Base-by-base conservation (phyloP, 2,329 filamentous ascomycete genomes). In the Fusarium nygamai region DNA sequence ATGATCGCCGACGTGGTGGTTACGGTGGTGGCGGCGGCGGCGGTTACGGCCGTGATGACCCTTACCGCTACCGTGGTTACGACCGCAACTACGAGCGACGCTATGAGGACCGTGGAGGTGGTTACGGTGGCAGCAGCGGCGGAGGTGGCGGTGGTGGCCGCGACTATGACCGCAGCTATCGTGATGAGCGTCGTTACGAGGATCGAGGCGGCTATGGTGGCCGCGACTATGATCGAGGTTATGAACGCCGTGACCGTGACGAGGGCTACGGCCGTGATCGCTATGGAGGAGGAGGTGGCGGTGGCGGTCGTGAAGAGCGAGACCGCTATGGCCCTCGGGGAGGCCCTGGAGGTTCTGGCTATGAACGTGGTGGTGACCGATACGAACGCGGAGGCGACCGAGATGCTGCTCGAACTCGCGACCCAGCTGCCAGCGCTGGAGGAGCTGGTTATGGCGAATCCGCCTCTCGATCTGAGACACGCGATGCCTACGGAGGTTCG, bases 1-100 rank as follows among this genome's bases (percentile, higher is more conserved):
- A 92, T 72, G 90, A 92, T 69, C 89, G 91, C 79, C 89, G 90
- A 73, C 88, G 91, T 74, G 89, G 91, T 72, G 89, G 90, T 67
- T 88, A 88, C 72, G 87, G 71, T 12, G 81, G 83, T 54, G 82
- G 84, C 71, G 87, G 72, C 13, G 81, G 83, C 54, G 82, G 84
- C 39, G 83, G 82, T 46, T 84, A 85, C 62, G 84, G 87, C 59
- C 87, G 87, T 60, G 88, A 91, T 68, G 89, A 91, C 71, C 85
- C 87, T 56, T 90, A 90, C 82, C 88, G 88, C 74, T 88, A 88
- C 81, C 86, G 87, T 67, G 83, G 86, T 31, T 82, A 83, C 53
- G 82, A 83, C 14, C 79, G 77, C 78, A 84, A 83, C 72, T 82
- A 86, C 71, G 85, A 86, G 63, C 83, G 85, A 75, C 80, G 84